Conservation (phyloP, 345 rosid genomes). For the Kandelia obovata region DNA sequence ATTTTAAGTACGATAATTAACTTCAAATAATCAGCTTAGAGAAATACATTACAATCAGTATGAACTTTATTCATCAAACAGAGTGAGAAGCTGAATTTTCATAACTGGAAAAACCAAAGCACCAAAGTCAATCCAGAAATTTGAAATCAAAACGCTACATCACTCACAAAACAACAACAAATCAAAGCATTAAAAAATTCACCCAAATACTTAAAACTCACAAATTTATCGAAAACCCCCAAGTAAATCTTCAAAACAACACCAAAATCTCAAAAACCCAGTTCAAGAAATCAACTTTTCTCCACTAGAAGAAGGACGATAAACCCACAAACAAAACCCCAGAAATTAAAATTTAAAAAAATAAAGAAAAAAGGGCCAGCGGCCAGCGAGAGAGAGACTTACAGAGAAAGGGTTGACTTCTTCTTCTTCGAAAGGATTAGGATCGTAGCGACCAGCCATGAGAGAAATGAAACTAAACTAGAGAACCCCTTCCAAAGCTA, state of each 20-base stretch:
- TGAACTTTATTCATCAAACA: too few relatives aligned
- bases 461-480: neutral
- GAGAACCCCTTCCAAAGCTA: neutral
- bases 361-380: neutral
- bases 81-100: neutral
- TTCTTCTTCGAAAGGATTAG: constrained; percentile 85
- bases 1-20: too few relatives aligned
- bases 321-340: neutral
- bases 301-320: neutral
- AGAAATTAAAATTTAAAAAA: neutral
- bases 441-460: constrained; percentile 86
- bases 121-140: constrained; percentile 3
- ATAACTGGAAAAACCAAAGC: neutral
- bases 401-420: constrained; percentile 95
- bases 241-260: neutral
- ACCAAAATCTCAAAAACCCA: constrained; percentile 1
- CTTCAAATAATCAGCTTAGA: too few relatives aligned
- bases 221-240: neutral
- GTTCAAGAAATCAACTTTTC: constrained; percentile 2
- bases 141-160: neutral
- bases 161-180: neutral
- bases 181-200: neutral
- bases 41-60: too few relatives aligned
- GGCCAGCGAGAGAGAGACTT: constrained; percentile 26
- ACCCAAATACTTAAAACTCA: neutral